Base-by-base conservation (phyloP, 768 basidiomycete genomes). In the Trametes coccinea region DNA sequence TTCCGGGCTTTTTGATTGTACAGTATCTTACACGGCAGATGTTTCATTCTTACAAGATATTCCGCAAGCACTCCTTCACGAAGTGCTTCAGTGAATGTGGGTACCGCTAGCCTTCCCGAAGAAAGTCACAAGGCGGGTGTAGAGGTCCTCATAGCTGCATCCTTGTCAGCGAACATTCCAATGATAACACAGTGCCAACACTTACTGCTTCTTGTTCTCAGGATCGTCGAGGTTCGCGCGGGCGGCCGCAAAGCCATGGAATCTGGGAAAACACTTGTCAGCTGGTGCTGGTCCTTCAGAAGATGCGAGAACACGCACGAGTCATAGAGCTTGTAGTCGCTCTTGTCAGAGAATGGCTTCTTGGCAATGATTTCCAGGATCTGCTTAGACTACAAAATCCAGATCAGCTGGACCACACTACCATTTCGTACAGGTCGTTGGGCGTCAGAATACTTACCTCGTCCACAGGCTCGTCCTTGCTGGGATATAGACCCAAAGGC, bases 161-260 rank as follows among this genome's bases (percentile, higher is more conserved):
- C 39, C 0, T 56, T 34, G 56, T 39, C 53, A 53, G 33, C 17
- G 17, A 17, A 33, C 31, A 13, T 41, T 22, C 30, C 10, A 8
- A 13, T 37, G 16, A n/a, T 52, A 31, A 33, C 9, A 33, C 16
- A 45, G 31, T 17, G 50, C 65, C 67, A 16, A 6, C 43, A 57
- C 75, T 59, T 73, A 86, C 79, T 83, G 81, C 69, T 81, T 81
- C 69, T 80, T 79, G 71, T 86, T 87, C 59, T 86, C 83, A 22
- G 75, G 70, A 53, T 86, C 76, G 30, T 79, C 76, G 55, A 87
- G 74, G 69, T 88, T 75, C 2, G 78, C 86, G 49, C 86, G 77
- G 3, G 87, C 86, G 17, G 84, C 87, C 4, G 86, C 84, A 77
- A 80, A 89, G 37, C 86, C 86, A 65, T 88, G 86, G 74, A 81